phyloP scores from a whole-genome alignment of 2,329 filamentous ascomycete genomes.

The Botrytis porri region DNA sequence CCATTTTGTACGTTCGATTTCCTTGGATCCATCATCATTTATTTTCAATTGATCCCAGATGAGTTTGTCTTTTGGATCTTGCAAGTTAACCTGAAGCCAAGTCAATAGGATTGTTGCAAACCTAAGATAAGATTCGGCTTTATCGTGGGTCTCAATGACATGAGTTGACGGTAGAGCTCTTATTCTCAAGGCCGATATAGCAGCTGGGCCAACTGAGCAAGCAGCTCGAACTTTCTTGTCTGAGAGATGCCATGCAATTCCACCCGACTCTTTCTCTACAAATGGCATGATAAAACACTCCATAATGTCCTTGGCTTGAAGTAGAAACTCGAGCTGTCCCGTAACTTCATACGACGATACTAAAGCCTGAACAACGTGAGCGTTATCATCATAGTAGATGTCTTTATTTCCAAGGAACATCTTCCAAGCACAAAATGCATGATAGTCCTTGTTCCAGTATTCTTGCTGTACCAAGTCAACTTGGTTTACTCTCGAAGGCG shows the following conservation, averaged over 20 bases:
- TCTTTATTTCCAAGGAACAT: slow-evolving; percentile 31
- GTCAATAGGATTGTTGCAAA: slow-evolving; percentile 14
- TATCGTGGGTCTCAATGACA: not conserved
- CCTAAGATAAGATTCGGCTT: not conserved
- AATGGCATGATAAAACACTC: slow-evolving; percentile 24
- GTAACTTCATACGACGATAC: slow-evolving; percentile 25
- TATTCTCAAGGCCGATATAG: slow-evolving; percentile 25
- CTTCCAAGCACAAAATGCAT: slow-evolving; percentile 30
- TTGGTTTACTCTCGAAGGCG: slow-evolving; percentile 4
- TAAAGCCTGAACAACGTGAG: slow-evolving; percentile 26
- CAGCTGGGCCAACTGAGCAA: slow-evolving; percentile 27
- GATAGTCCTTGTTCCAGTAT: slow-evolving; percentile 27
- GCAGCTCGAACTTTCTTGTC: slow-evolving; percentile 25
- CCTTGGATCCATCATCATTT: slow-evolving; percentile 21
- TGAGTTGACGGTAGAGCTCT: not conserved
- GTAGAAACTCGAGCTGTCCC: slow-evolving; percentile 17
- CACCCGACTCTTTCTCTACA: slow-evolving; percentile 21
- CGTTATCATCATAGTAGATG: slow-evolving; percentile 31
- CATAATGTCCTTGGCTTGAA: slow-evolving; percentile 25
- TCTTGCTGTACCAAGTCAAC: slow-evolving; percentile 21
- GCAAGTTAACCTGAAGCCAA: slow-evolving; percentile 20
- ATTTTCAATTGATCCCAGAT: slow-evolving; percentile 27
- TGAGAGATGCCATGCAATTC: slow-evolving; percentile 28
- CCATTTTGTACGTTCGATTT: slow-evolving; percentile 29
- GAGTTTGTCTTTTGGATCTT: slow-evolving; percentile 26